A percentile compares a stretch with the other conserved stretches of the same genome.
Conservation (phyloP, 164 flowering plant genomes). For the Annona squamosa region DNA sequence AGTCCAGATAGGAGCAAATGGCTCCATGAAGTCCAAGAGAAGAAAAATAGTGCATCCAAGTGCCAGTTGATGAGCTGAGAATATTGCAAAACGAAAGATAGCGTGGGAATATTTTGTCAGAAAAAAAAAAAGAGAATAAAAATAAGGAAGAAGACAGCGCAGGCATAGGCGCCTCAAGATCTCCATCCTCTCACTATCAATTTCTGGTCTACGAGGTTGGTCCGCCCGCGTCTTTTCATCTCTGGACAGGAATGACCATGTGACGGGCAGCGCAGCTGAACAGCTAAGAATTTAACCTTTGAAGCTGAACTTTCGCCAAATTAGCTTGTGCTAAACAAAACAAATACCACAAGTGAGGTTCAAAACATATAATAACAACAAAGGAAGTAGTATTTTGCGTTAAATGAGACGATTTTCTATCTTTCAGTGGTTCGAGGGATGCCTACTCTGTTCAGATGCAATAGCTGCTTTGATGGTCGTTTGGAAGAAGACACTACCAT, state of each 20-base stretch:
- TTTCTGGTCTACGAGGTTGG: not conserved
- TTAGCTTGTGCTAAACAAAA: slow-evolving; percentile 34
- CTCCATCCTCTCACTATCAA: too few relatives aligned
- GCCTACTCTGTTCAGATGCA: slow-evolving; percentile 55
- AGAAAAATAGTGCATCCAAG: too few relatives aligned
- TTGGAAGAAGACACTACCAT: slow-evolving; percentile 54
- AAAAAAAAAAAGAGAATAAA: too few relatives aligned
- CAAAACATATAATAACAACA: not conserved
- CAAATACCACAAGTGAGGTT: not conserved
- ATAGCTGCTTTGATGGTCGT: slow-evolving; percentile 49
- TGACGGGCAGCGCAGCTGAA: not conserved
- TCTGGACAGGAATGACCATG: not conserved
- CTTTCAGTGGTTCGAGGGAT: not conserved
- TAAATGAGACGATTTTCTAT: not conserved
- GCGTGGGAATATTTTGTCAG: too few relatives aligned
- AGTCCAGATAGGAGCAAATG: too few relatives aligned
- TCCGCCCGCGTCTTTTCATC: not conserved
- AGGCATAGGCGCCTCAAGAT: too few relatives aligned
- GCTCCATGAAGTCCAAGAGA: too few relatives aligned
- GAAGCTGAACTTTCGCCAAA: slow-evolving; percentile 32
- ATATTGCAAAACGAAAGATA: too few relatives aligned
- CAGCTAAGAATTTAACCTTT: slow-evolving; percentile 21
- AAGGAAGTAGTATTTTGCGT: not conserved
- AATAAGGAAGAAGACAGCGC: too few relatives aligned
- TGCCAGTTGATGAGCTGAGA: too few relatives aligned